A percentile compares a stretch with the other conserved stretches of the same genome.
Evolutionary conservation across 331 rosid genomes (phyloP).

Genomic region (Pyracantha coccinea): DNA sequence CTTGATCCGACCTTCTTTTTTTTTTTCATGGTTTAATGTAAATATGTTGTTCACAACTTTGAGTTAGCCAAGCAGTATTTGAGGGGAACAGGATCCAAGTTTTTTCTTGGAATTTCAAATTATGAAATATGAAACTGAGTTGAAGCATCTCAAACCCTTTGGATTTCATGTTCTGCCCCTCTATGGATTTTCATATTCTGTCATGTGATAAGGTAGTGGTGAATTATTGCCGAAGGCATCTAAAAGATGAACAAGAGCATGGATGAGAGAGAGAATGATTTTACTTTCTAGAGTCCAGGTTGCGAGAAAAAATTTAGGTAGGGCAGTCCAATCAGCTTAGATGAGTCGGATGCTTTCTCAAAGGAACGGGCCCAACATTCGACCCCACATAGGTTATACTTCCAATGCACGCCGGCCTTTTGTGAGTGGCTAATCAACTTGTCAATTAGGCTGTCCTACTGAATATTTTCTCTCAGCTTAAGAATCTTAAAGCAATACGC

Average conservation of each 20-base stretch:
- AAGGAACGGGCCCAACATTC: background rate
- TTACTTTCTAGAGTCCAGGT: background rate
- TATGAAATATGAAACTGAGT: slow-evolving; percentile 7
- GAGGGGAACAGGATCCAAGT: slow-evolving; percentile 20
- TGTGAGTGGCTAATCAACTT: background rate
- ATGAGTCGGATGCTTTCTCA: background rate
- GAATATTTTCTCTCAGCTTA: background rate
- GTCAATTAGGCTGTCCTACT: background rate
- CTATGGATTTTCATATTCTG: background rate
- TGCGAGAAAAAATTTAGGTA: background rate
- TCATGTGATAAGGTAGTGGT: background rate
- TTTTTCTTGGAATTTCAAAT: slow-evolving; percentile 24
- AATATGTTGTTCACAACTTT: slow-evolving; percentile 43
- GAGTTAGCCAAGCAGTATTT: slow-evolving; percentile 21
- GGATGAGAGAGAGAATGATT: background rate
- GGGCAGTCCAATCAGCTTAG: too few relatives aligned
- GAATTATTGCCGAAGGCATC: slow-evolving; percentile 12
- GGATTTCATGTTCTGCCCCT: background rate
- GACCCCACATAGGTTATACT: background rate
- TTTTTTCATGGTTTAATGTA: slow-evolving; percentile 37
- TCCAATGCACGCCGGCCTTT: background rate
- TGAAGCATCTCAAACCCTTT: slow-evolving; percentile 16
- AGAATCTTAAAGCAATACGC: background rate
- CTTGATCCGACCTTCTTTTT: slow-evolving; percentile 8
- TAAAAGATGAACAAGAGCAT: background rate